Percentiles rank a stretch among this genome's conserved stretches.
Evolutionary conservation across 75 land plant genomes (phyloP).

Genomic region (Pinus taeda): DNA sequence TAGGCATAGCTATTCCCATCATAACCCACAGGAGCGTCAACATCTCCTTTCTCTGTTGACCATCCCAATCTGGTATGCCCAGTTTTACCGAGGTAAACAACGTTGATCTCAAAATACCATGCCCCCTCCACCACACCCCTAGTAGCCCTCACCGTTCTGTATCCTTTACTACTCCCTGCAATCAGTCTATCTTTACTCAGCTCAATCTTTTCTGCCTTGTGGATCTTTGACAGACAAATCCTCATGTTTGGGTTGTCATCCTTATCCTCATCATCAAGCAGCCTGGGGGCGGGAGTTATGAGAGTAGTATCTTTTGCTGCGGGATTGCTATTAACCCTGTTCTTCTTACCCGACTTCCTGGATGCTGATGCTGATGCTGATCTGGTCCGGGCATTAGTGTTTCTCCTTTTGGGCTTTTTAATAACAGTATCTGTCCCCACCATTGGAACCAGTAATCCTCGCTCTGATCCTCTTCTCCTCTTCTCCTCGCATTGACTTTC

Average conservation of each 20-base stretch:
- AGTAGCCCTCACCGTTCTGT: conserved; percentile 94
- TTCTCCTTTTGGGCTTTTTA: conserved; percentile 24
- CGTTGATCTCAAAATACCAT: conserved; percentile 91
- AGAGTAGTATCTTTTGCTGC: conserved; percentile 36
- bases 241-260: conserved; percentile 24
- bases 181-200: conserved; percentile 71
- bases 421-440: background rate
- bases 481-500: conserved; percentile 8
- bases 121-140: conserved; percentile 90
- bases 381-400: conserved; percentile 55
- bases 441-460: conserved; percentile 13
- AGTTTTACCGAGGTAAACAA: conserved; percentile 68
- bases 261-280: conserved; percentile 41
- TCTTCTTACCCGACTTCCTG: conserved; percentile 65
- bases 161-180: conserved; percentile 87
- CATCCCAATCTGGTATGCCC: conserved; percentile 96
- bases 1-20: conserved; percentile 86
- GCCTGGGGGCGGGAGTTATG: conserved; percentile 47
- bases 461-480: background rate
- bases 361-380: conserved; percentile 24
- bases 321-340: conserved; percentile 5
- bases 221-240: conserved; percentile 27
- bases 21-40: conserved; percentile 95
- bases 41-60: conserved; percentile 88
- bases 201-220: conserved; percentile 93